phyloP scores from a whole-genome alignment of 768 basidiomycete genomes.

The Coprinellus micaceus region DNA sequence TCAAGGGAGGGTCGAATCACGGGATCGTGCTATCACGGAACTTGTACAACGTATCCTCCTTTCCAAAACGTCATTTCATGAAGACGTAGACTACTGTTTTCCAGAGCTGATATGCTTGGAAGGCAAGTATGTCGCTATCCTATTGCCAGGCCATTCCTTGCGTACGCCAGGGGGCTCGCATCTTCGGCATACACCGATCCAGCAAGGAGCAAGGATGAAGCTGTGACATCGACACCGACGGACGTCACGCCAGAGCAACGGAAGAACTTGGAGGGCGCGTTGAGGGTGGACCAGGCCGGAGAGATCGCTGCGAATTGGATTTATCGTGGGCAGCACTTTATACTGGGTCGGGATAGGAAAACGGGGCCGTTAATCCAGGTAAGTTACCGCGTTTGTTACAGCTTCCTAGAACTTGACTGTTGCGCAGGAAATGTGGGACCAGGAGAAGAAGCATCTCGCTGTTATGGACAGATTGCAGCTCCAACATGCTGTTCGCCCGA shows the following conservation, averaged over 20 bases:
- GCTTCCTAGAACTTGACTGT: background rate
- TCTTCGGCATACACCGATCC: conserved; percentile 51
- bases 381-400: conserved; percentile 22
- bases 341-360: conserved; percentile 57
- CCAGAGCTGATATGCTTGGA: too few species aligned
- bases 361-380: conserved; percentile 74
- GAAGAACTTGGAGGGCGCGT: conserved; percentile 53
- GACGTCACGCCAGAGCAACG: conserved; percentile 49
- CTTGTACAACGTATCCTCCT: background rate
- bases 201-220: conserved; percentile 29
- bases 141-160: background rate
- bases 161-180: conserved; percentile 19
- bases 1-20: background rate
- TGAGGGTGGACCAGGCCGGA: conserved; percentile 93
- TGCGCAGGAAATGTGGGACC: conserved; percentile 91
- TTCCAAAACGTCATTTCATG: background rate
- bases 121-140: background rate
- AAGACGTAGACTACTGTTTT: background rate
- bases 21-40: background rate
- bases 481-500: conserved; percentile 84
- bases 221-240: conserved; percentile 52
- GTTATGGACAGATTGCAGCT: conserved; percentile 83
- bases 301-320: conserved; percentile 97
- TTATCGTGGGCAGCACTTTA: conserved; percentile 80
- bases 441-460: conserved; percentile 85